Evolutionary conservation across 1,284 basidiomycete species (phyloP).

Genomic region (Leucoagaricus sp.): DNA sequence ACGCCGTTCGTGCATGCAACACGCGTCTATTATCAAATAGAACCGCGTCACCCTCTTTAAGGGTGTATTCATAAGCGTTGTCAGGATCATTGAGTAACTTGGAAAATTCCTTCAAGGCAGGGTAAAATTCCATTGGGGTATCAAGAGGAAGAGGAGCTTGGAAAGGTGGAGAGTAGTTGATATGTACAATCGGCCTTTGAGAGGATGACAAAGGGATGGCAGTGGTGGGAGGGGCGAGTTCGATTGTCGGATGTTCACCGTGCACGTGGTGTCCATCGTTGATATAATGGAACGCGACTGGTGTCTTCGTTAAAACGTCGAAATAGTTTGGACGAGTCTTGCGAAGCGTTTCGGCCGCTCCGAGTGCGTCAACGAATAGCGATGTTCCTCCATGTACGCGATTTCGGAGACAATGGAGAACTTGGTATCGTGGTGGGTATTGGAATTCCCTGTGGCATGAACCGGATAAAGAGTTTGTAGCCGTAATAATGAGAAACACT

Average conservation of each 20-base stretch:
- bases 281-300: slow-evolving; percentile 88
- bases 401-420: slow-evolving; percentile 88
- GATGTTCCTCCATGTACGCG: slow-evolving; percentile 84
- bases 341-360: slow-evolving; percentile 66
- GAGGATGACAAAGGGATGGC: slow-evolving; percentile 20
- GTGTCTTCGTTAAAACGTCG: slow-evolving; percentile 58
- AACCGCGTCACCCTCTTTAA: slow-evolving; percentile 86
- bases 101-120: slow-evolving; percentile 69
- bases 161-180: slow-evolving; percentile 97
- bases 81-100: slow-evolving; percentile 56
- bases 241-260: slow-evolving; percentile 78
- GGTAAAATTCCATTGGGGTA: slow-evolving; percentile 61
- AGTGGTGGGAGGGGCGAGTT: slow-evolving; percentile 43
- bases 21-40: slow-evolving; percentile 95
- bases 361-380: slow-evolving; percentile 85
- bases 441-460: slow-evolving; percentile 72
- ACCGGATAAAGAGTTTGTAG: not conserved
- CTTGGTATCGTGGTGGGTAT: slow-evolving; percentile 88
- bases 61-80: slow-evolving; percentile 65
- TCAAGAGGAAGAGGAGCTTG: slow-evolving; percentile 73
- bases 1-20: slow-evolving; percentile 86
- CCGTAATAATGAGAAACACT: slow-evolving; percentile 33
- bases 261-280: slow-evolving; percentile 90
- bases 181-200: slow-evolving; percentile 46
- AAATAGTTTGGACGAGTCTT: slow-evolving; percentile 55